phyloP scores from a whole-genome alignment of 1,284 basidiomycete genomes.

The Erythrobasidium hasegawianum region DNA sequence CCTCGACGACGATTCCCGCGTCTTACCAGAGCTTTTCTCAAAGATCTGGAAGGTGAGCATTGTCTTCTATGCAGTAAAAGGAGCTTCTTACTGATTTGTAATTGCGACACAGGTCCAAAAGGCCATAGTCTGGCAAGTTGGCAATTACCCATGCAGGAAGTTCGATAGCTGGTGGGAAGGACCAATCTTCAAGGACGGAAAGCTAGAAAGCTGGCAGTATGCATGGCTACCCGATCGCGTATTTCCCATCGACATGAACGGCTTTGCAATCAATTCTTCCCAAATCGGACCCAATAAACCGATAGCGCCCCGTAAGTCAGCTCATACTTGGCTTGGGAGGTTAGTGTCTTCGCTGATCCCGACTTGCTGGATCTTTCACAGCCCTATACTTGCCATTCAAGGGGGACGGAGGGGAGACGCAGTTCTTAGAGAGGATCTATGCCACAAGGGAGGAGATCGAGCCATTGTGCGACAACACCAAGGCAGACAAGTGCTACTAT shows the following conservation, averaged over 20 bases:
- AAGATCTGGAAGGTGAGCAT: constrained; percentile 17
- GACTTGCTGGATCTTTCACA: background rate
- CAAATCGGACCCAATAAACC: constrained; percentile 5
- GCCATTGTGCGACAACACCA: constrained; percentile 29
- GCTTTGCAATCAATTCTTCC: constrained; percentile 31
- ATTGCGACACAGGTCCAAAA: constrained; percentile 6
- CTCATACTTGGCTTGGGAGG: background rate
- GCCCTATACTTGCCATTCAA: constrained; percentile 30
- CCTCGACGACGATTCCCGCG: constrained; percentile 20
- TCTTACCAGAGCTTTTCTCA: constrained; percentile 20
- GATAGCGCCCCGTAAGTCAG: constrained; percentile 7
- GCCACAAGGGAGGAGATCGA: constrained; percentile 25
- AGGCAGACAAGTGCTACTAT: constrained; percentile 31
- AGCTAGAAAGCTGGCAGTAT: constrained; percentile 17
- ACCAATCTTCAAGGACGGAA: constrained; percentile 11
- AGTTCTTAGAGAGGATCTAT: constrained; percentile 31
- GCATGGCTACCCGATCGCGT: constrained; percentile 12
- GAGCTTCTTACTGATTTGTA: background rate
- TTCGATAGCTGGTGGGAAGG: constrained; percentile 23
- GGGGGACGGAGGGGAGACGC: constrained; percentile 17
- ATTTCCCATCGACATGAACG: constrained; percentile 30
- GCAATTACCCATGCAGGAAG: constrained; percentile 7
- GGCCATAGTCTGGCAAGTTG: constrained; percentile 26
- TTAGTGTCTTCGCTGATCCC: background rate
- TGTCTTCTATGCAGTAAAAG: background rate